These are phyloP conservation scores for Tricholoma sp. DNA, from an alignment of 768 basidiomycete genomes.

Conservation along the genomic window DNA sequence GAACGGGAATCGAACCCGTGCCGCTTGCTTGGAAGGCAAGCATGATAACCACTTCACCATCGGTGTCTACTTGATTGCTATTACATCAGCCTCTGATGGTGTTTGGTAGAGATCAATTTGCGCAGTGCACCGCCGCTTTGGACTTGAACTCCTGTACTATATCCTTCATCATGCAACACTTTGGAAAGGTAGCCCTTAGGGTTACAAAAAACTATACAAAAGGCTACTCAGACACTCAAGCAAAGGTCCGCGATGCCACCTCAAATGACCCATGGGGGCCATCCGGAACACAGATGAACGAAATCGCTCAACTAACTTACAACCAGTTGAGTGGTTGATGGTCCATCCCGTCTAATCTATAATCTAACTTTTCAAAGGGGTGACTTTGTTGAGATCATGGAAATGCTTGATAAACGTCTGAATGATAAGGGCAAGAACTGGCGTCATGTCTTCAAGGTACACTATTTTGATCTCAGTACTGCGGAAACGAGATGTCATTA, in stretches of 20 bases:
- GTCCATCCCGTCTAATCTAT: slow-evolving; percentile 1
- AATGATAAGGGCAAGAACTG: slow-evolving; percentile 99
- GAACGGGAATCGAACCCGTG: slow-evolving; percentile 77
- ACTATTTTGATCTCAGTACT: slow-evolving; percentile 9
- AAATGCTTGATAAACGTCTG: slow-evolving; percentile 97
- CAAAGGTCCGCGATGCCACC: slow-evolving; percentile 94
- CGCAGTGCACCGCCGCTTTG: neutral
- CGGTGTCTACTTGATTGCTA: slow-evolving; percentile 20
- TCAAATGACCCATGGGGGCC: slow-evolving; percentile 99
- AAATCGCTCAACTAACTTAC: slow-evolving; percentile 93
- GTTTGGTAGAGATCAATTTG: neutral
- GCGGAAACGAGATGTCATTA: neutral
- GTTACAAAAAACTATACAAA: slow-evolving; percentile 96
- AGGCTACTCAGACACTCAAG: slow-evolving; percentile 91
- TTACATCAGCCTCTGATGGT: neutral
- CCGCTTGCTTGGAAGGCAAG: slow-evolving; percentile 81
- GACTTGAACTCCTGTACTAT: neutral
- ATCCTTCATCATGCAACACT: slow-evolving; percentile 55
- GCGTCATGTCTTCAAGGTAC: slow-evolving; percentile 97
- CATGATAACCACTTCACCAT: slow-evolving; percentile 94
- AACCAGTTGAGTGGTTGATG: slow-evolving; percentile 69
- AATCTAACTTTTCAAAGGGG: slow-evolving; percentile 40
- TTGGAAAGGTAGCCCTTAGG: slow-evolving; percentile 80
- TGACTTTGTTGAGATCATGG: slow-evolving; percentile 99
- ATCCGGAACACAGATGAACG: slow-evolving; percentile 98